Conservation (phyloP, 768 basidiomycete genomes). For the Leucocoprinus sp. region DNA sequence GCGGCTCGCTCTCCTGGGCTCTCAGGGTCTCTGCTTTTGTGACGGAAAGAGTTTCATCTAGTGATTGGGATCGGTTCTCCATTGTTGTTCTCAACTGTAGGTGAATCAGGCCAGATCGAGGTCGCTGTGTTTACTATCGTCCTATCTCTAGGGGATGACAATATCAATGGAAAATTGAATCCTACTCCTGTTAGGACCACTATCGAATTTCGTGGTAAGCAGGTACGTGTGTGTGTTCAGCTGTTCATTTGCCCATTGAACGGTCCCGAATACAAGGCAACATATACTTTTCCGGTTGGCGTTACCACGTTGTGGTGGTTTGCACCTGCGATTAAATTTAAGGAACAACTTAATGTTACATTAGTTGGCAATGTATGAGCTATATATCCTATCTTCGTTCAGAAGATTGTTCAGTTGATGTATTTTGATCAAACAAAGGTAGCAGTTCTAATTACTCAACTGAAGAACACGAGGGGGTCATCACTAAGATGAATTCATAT, state of each 20-base stretch:
- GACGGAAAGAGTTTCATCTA: slow-evolving; percentile 42
- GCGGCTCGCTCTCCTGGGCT: slow-evolving; percentile 47
- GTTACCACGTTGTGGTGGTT: slow-evolving; percentile 53
- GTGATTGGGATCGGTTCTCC: slow-evolving; percentile 58
- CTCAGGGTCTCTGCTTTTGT: slow-evolving; percentile 61
- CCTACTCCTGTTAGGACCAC: slow-evolving; percentile 48
- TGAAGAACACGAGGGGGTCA: slow-evolving; percentile 8
- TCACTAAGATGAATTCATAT: background rate
- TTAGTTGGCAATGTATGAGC: background rate
- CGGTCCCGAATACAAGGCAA: slow-evolving; percentile 31
- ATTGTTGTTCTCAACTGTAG: slow-evolving; percentile 68
- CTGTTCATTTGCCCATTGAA: background rate
- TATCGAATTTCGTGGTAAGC: slow-evolving; percentile 57
- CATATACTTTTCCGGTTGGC: slow-evolving; percentile 73
- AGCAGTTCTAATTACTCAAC: slow-evolving; percentile 6
- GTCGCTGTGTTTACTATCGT: background rate
- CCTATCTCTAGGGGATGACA: slow-evolving; percentile 36
- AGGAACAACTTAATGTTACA: background rate
- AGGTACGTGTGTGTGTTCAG: slow-evolving; percentile 27
- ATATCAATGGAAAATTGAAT: slow-evolving; percentile 40
- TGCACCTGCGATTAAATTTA: slow-evolving; percentile 17
- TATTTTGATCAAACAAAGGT: background rate
- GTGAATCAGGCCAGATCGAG: slow-evolving; percentile 13
- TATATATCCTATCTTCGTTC: too few species aligned
- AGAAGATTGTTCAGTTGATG: too few species aligned